Base-by-base conservation (phyloP, 176 grass and related monocot species). In the Lolium multiflorum region DNA sequence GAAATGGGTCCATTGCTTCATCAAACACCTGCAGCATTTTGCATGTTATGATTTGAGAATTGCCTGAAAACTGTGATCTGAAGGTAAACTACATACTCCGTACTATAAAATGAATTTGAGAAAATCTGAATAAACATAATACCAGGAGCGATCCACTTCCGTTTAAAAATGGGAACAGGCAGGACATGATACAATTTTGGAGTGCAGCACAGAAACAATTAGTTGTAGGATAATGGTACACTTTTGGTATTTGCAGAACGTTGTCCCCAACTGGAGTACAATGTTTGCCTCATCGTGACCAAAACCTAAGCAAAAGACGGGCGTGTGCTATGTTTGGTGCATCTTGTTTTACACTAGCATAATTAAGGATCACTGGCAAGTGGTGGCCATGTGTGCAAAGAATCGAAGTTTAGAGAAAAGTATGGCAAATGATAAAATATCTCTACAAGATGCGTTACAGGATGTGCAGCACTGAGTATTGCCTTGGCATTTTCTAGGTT, bases 21-120 rank as follows among this genome's bases (percentile, higher is more conserved):
- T 88, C 81, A 62, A 84, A 49, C 14, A 91, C 85, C 89, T 91
- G 85, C 52, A 84, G 18, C 10, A 81, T 76, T 68, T 25, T 8
- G 7, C 15, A 1, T 41, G 17, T 43, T 15, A 54, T 63, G 62
- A 82, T 77, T 70, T 52, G 8, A 55, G 1, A 74, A 49, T 38
- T 37, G 43, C 25, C 16, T 7, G 18, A 20, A 48, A 24, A 63
- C 20, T 83, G 31, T 37, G 26, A 63, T 83, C 46, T 37, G 26
- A 63, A 84, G 58, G 9, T n/a, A 64, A 84, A 74, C 54, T 8
- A 6, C 20, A 18, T 73, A 20, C 31, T 35, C 31, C 31, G 31
- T 35, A 35, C 31, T 35, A 35, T 9, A 75, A 56, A 2, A 56
- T n/a, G 1, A 17, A 44, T 28, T 2, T 46, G 1, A 67, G 3